Evolutionary conservation across 331 rosid genomes (phyloP), one percentile per base, ranked within the genome.

Genomic region (Pyracantha coccinea): DNA sequence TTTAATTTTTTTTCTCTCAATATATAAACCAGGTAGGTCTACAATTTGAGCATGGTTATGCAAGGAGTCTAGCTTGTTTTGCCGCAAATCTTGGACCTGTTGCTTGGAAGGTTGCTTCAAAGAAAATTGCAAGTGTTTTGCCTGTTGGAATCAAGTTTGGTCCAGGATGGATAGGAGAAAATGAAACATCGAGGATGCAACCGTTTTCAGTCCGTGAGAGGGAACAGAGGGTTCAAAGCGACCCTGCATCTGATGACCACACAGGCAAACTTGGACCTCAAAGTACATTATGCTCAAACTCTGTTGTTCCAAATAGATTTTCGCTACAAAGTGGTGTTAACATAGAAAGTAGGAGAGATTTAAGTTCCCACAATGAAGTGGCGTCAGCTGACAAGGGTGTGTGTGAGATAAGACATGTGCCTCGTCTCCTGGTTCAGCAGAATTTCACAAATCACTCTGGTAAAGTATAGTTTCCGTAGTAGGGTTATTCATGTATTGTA

Each of bases 11-110:
- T 28, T 3, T 28, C 16, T 1, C 31, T 28, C 61, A 35, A 64
- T 2, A 52, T 52, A 45, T 17, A 45, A 66, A 88, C 75, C 88
- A 94, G 98, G 97, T 90, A 61, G 95, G 94, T 65, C 65, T 91
- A 57, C 82, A 81, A 47, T 77, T 76, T 62, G 90, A 88, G 77
- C 92, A 87, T 75, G 84, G 95, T 83, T 93, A 90, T 81, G 89
- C 93, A 6, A 87, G 92, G 85, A 91, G 98, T 81, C 77, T 93
- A 58, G 89, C 97, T 76, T 83, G 76, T 70, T 94, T 94, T 87
- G 91, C 91, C 23, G 86, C 92, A 19, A 92, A 81, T 83, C 96
- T 90, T 73, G 99, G 97, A 68, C 96, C 99, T 17, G 82, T 77
- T 83, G 97, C 77, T 75, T 85, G 97, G 97, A 87, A 90, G 80